Base-by-base conservation (phyloP, 2,329 filamentous ascomycete genomes). In the Kalaharituber pfeilii region DNA sequence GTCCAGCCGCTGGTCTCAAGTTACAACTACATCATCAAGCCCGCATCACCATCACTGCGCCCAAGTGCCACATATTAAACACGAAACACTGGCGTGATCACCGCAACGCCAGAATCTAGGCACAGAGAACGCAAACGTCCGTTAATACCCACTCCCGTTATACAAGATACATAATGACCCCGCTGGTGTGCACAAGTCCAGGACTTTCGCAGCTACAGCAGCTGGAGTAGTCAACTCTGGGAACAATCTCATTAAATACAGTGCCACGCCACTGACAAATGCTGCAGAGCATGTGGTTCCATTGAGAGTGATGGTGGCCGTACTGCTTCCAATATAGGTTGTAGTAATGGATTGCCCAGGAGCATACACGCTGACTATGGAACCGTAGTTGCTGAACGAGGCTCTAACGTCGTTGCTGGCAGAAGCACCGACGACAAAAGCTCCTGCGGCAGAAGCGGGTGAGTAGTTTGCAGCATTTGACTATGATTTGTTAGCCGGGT, bases 381-480 rank as follows among this genome's bases (percentile, higher is more conserved):
- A 5, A 28, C 77, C 77, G 57, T 76, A 78, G 73, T 79, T 80
- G 70, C 73, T 76, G 68, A 80, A 80, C 54, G 61, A 59, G 39
- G 76, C 76, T 45, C 69, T 70, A 56, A 53, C 25, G 59, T 79
- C 77, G 44, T 60, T 73, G 30, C 62, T 63, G 60, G 72, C 72
- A 62, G 79, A 72, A 56, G 79, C 72, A 58, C 77, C 77, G 45
- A 80, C 76, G 39, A 76, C 77, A 66, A 80, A 75, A 64, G 76
- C 76, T 39, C 70, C 68, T n/a, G 70, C 64, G 13, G 75, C 73
- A 7, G 75, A 78, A 22, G 73, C 77, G 42, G 77, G 77, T 8
- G 73, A 77, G 47, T 69, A 70, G 62, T 69, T 71, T 36, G 30
- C 30, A 36, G 9, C 9, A 9, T 36, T 36, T 36, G 30, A 24